These are phyloP conservation scores for Clonostachys sp. DNA, from an alignment of 2,329 filamentous ascomycete species.

Conservation along the genomic window DNA sequence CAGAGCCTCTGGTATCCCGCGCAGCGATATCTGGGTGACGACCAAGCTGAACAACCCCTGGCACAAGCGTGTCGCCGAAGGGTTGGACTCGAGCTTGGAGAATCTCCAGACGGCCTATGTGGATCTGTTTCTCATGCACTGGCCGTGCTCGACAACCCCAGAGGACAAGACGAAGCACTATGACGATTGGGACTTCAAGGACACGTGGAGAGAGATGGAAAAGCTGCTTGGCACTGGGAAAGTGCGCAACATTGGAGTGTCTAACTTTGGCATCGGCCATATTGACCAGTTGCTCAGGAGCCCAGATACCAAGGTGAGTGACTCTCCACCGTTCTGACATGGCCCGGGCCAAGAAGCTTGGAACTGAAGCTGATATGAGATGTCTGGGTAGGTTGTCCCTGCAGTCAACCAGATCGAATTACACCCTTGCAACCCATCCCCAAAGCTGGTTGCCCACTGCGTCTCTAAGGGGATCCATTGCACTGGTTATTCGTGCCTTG, in stretches of 20 bases:
- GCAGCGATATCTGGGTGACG: constrained; percentile 65
- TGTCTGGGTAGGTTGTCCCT: constrained; percentile 37
- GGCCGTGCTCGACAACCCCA: constrained; percentile 62
- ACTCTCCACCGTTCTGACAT: neutral
- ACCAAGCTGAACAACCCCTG: constrained; percentile 81
- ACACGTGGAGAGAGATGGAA: constrained; percentile 74
- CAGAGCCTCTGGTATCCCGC: constrained; percentile 57
- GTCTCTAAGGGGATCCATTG: constrained; percentile 68
- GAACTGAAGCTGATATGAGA: neutral
- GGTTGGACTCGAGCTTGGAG: constrained; percentile 54
- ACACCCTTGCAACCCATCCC: constrained; percentile 77
- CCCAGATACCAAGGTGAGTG: constrained; percentile 70
- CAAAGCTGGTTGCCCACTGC: constrained; percentile 71
- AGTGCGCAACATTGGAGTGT: constrained; percentile 77
- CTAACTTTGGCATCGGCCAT: constrained; percentile 80
- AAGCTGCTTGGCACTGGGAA: constrained; percentile 65
- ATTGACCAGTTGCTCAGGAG: constrained; percentile 72
- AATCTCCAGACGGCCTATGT: constrained; percentile 61
- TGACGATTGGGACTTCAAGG: constrained; percentile 74
- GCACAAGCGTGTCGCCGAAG: constrained; percentile 65
- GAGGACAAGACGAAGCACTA: constrained; percentile 62
- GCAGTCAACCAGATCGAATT: constrained; percentile 82
- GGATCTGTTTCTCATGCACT: constrained; percentile 70
- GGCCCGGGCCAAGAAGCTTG: neutral
- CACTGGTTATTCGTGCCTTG: constrained; percentile 72